Evolutionary conservation across 345 rosid genomes (phyloP).

Genomic region (Eucalyptus grandis): DNA sequence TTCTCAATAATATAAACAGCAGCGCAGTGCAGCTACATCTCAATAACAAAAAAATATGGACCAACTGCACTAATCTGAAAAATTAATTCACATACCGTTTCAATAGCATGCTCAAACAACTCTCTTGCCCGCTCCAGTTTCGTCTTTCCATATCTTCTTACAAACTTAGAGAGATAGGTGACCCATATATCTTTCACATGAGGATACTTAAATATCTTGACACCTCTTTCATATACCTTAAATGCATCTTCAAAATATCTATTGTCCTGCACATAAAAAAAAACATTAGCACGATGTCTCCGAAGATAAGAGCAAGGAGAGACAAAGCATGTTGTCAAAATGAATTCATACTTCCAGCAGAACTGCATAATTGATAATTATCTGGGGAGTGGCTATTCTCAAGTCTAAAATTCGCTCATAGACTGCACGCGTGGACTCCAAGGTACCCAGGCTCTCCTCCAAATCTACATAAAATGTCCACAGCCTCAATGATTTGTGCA

Average conservation of each 20-base stretch:
- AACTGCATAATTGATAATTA: slow-evolving; percentile 74
- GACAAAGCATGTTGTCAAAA: neutral
- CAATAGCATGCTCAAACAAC: slow-evolving; percentile 89
- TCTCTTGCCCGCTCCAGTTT: slow-evolving; percentile 95
- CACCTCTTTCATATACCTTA: slow-evolving; percentile 96
- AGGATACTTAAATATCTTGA: slow-evolving; percentile 94
- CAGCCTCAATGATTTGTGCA: slow-evolving; percentile 80
- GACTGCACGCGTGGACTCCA: slow-evolving; percentile 85
- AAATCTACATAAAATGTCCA: slow-evolving; percentile 93
- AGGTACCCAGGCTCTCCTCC: slow-evolving; percentile 88
- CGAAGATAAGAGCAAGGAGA: neutral
- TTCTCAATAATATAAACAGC: neutral
- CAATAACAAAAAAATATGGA: neutral
- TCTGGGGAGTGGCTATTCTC: slow-evolving; percentile 96
- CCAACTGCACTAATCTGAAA: neutral
- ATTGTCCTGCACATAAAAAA: slow-evolving; percentile 45
- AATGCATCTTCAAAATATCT: slow-evolving; percentile 98
- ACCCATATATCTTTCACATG: slow-evolving; percentile 97
- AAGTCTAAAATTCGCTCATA: slow-evolving; percentile 90
- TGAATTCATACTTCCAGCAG: slow-evolving; percentile 51
- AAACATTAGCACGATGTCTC: neutral
- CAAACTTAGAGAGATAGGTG: slow-evolving; percentile 82
- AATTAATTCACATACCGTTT: slow-evolving; percentile 32
- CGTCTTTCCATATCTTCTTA: slow-evolving; percentile 78
- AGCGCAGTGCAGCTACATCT: neutral